Conservation (phyloP, 345 rosid genomes). For the Cardiospermum halicacabum region DNA sequence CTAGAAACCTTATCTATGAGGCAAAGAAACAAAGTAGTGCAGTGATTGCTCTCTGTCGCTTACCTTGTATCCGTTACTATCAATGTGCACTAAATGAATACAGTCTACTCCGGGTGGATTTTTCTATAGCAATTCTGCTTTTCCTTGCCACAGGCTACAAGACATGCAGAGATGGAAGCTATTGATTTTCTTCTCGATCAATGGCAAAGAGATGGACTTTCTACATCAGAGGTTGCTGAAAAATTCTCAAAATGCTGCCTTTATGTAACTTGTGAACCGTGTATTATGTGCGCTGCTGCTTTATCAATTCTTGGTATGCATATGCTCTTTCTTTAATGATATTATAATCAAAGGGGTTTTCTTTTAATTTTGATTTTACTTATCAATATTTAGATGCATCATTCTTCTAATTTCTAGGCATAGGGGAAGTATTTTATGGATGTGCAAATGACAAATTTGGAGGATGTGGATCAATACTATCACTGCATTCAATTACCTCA, state of each 20-base stretch:
- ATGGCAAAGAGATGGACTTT: constrained; percentile 59
- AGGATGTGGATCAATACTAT: constrained; percentile 77
- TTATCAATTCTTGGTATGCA: constrained; percentile 62
- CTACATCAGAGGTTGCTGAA: constrained; percentile 50
- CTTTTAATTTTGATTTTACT: background rate
- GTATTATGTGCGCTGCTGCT: constrained; percentile 93
- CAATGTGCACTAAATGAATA: background rate
- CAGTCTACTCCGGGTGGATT: background rate
- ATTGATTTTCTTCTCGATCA: constrained; percentile 58
- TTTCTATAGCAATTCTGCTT: background rate
- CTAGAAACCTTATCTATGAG: background rate
- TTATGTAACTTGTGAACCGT: constrained; percentile 89
- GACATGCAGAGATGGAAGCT: constrained; percentile 98
- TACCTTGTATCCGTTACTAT: background rate
- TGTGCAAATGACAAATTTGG: constrained; percentile 84
- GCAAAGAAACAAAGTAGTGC: background rate
- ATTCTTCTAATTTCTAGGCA: constrained; percentile 30
- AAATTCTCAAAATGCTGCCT: constrained; percentile 54
- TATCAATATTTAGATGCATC: background rate
- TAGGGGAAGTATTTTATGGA: constrained; percentile 68
- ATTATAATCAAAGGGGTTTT: background rate
- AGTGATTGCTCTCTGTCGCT: background rate
- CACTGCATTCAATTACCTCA: constrained; percentile 46
- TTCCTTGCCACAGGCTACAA: constrained; percentile 39
- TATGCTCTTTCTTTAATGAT: constrained; percentile 1